A percentile compares a stretch with the other conserved stretches of the same genome.
Evolutionary conservation across 176 grass and related monocot genomes (phyloP).

Genomic region (Musa troglodytarum): DNA sequence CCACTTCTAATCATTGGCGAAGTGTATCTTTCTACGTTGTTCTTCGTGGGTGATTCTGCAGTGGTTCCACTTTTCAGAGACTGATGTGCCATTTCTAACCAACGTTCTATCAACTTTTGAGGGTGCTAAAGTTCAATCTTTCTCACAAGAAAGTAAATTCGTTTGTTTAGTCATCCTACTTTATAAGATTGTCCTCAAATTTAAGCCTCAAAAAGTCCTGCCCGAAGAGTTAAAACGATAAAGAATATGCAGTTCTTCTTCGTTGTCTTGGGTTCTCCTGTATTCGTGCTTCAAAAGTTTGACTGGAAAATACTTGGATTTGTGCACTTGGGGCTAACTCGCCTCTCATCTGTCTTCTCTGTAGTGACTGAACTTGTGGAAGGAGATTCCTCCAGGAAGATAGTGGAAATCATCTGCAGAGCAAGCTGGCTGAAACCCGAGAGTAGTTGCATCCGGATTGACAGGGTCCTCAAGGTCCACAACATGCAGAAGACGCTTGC

Average conservation of each 20-base stretch:
- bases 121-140: not conserved
- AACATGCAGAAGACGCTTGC: constrained; percentile 87
- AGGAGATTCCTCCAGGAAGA: constrained; percentile 91
- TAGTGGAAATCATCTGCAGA: constrained; percentile 95
- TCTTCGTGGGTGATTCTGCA: not conserved
- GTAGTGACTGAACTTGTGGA: constrained; percentile 93
- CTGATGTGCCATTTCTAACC: not conserved
- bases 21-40: too few species aligned
- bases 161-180: too few species aligned
- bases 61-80: not conserved
- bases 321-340: too few species aligned
- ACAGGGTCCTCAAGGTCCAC: constrained; percentile 89
- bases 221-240: too few species aligned
- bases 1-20: not conserved
- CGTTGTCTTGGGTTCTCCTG: too few species aligned
- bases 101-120: not conserved
- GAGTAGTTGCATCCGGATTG: constrained; percentile 69
- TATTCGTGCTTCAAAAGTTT: too few species aligned
- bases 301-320: too few species aligned
- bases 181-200: too few species aligned
- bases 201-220: too few species aligned
- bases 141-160: too few species aligned
- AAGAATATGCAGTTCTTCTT: too few species aligned
- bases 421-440: constrained; percentile 85
- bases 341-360: not conserved